Conservation (phyloP, 768 basidiomycete species). For the Leucocoprinus birnbaumii region DNA sequence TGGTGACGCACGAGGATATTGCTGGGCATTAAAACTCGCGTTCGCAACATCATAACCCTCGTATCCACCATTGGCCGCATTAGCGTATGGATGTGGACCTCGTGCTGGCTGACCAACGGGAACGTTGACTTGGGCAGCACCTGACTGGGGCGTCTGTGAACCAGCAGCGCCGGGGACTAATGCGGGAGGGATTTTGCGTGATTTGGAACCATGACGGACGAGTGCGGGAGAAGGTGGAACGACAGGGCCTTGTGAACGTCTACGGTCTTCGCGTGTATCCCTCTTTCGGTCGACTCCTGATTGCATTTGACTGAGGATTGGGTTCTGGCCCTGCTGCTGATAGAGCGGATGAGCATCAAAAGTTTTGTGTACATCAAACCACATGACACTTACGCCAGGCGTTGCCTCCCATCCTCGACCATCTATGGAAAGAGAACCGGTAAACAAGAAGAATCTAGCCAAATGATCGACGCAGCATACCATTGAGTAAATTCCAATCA, state of each 20-base stretch:
- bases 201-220: slow-evolving; percentile 73
- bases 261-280: slow-evolving; percentile 64
- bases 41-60: slow-evolving; percentile 53
- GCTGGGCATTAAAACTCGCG: slow-evolving; percentile 53
- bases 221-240: slow-evolving; percentile 76
- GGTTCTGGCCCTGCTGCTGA: slow-evolving; percentile 51
- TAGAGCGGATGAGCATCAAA: slow-evolving; percentile 1
- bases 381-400: slow-evolving; percentile 11
- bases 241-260: slow-evolving; percentile 57
- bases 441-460: slow-evolving; percentile 6
- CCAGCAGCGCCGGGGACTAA: slow-evolving; percentile 56
- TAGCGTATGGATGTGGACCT: slow-evolving; percentile 68
- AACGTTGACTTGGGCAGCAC: slow-evolving; percentile 72
- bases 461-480: slow-evolving; percentile 31
- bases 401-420: slow-evolving; percentile 95
- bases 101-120: slow-evolving; percentile 54
- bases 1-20: slow-evolving; percentile 78
- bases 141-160: slow-evolving; percentile 68
- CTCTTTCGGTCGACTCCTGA: slow-evolving; percentile 58
- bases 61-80: slow-evolving; percentile 50
- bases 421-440: slow-evolving; percentile 35
- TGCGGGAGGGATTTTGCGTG: slow-evolving; percentile 57
- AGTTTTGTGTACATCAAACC: slow-evolving; percentile 43
- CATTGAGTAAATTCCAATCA: slow-evolving; percentile 95
- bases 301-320: slow-evolving; percentile 65